Evolutionary conservation across 257 asterid genomes (phyloP), one percentile per base, ranked within the genome.

Genomic region (Ehretia macrophylla): DNA sequence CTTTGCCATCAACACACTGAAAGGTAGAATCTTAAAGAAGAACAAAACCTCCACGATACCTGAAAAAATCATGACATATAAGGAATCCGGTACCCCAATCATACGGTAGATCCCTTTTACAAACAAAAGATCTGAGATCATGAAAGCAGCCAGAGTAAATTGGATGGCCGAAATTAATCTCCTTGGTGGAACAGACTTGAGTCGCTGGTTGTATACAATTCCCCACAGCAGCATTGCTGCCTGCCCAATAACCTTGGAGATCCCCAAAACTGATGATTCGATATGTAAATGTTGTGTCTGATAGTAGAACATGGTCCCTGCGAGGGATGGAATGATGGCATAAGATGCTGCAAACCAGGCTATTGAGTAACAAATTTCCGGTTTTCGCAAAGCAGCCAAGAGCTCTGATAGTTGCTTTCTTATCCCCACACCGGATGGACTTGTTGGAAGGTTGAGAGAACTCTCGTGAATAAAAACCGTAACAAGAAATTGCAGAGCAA

Each of bases 161-260:
- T 93, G 99, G 44, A 93, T 91, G 10, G 87, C 86, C 5, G 72
- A 47, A 32, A 93, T 83, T 40, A 89, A 47, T 66, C 75, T 89
- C 60, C 96, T 81, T 0, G 97, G 80, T 0, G 99, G 79, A 4
- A 87, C 71, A 0, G 84, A 80, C 64, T 86, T 87, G 59, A 93
- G 86, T 57, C 68, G 69, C 32, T 67, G 63, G 51, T 93, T 87
- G 54, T 86, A 93, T 3, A 85, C 65, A 21, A 83, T 54, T 0
- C 95, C 99, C 99, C 99, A 93, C 11, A 85, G 64, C 14, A 93
- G 86, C 99, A 89, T 89, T 5, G 90, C 85, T 20, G 74, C 95
- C 81, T 93, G 99, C 18, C 99, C 99, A 8, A 83, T 51, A 48
- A 93, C 99, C 72, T 93, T 93, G 3, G 99, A 93, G 55, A 93